Conservation (phyloP, 257 asterid species). For the Plantago ovata region DNA sequence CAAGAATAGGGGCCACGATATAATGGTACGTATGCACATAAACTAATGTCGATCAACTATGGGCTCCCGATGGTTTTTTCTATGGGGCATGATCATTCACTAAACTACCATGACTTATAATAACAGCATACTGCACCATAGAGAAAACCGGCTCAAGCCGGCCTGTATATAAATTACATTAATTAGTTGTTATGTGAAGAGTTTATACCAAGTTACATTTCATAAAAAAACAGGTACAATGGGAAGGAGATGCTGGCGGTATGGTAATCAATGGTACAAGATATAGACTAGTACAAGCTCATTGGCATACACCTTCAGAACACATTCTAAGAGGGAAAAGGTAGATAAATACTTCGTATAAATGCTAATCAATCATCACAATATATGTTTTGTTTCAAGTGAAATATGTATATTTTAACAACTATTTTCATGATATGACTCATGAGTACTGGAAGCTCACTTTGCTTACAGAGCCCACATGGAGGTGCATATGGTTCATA, state of each 20-base stretch:
- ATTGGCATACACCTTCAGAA: conserved; percentile 90
- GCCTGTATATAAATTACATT: no score
- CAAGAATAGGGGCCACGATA: conserved; percentile 61
- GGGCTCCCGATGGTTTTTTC: no score
- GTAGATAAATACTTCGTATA: conserved; percentile 22
- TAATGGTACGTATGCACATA: conserved; percentile 28
- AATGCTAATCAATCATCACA: no score
- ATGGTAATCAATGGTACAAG: conserved; percentile 34
- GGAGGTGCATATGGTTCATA: conserved; percentile 82
- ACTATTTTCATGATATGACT: no score
- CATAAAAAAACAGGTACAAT: conserved; percentile 40
- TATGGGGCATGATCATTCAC: no score
- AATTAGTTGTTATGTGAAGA: neutral
- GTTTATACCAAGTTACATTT: neutral
- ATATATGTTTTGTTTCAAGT: no score
- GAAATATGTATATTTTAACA: no score
- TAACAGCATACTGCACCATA: no score
- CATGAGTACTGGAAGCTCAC: no score
- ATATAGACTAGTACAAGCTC: conserved; percentile 43
- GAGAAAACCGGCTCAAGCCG: no score
- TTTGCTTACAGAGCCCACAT: conserved; percentile 33
- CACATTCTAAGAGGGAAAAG: conserved; percentile 55
- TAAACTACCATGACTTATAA: no score
- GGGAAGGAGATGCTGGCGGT: conserved; percentile 70
- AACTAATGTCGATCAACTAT: no score